phyloP scores from a whole-genome alignment of 257 asterid species.

The Echites panduratus region DNA sequence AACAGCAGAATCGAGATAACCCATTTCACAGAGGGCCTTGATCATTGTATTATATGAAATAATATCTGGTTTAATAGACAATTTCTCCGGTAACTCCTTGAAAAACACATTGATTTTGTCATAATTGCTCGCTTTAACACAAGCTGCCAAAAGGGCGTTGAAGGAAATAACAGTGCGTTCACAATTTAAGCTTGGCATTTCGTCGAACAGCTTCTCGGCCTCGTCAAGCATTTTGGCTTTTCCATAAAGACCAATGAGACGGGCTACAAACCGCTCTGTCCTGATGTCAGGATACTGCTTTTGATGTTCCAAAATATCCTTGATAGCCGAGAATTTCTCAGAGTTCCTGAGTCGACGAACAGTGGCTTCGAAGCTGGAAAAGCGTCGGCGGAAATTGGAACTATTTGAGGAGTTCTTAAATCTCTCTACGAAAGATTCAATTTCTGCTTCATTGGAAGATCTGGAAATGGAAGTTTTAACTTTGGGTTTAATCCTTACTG shows the following conservation, averaged over 20 bases:
- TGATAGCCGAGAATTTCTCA: constrained; percentile 16
- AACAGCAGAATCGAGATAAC: constrained; percentile 37
- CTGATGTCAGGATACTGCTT: constrained; percentile 19
- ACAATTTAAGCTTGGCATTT: constrained; percentile 48
- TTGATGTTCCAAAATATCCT: constrained; percentile 18
- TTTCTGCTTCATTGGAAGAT: not conserved
- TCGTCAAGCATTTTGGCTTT: constrained; percentile 36
- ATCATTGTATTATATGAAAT: constrained; percentile 35
- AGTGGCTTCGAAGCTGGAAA: constrained; percentile 3
- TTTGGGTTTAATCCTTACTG: not conserved
- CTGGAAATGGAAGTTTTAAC: not conserved
- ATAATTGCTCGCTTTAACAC: constrained; percentile 23
- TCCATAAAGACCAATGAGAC: constrained; percentile 37
- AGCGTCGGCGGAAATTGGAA: constrained; percentile 9
- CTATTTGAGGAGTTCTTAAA: constrained; percentile 16
- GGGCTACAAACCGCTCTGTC: constrained; percentile 12
- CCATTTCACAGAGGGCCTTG: constrained; percentile 32
- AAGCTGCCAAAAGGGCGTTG: constrained; percentile 44
- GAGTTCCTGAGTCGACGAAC: constrained; percentile 12
- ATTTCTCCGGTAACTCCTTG: constrained; percentile 28
- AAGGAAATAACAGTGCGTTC: constrained; percentile 39
- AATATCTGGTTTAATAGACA: constrained; percentile 35
- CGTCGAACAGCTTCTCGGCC: constrained; percentile 48
- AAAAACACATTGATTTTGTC: constrained; percentile 29
- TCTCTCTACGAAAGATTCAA: not conserved